Percentiles rank a stretch among this genome's conserved stretches.
Conservation (phyloP, 2,329 filamentous ascomycete species). For the Apiospora rasikravindrae region DNA sequence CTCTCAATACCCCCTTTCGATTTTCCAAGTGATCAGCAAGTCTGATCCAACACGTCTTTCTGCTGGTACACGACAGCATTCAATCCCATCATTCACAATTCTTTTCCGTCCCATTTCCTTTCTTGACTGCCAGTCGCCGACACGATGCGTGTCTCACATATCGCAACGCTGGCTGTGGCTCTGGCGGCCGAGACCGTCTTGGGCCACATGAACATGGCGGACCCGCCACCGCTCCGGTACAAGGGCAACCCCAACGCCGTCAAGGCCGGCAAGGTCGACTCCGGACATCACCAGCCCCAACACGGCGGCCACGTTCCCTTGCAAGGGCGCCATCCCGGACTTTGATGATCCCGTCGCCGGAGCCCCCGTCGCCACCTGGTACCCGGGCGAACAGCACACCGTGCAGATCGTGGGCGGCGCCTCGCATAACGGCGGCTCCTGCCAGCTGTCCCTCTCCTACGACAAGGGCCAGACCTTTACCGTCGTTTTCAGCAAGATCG, state of each 20-base stretch:
- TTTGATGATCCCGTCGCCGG: conserved; percentile 51
- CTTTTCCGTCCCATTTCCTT: neutral
- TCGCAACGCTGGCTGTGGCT: conserved; percentile 40
- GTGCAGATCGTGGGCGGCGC: conserved; percentile 69
- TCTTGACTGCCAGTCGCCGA: neutral
- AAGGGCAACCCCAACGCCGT: conserved; percentile 57
- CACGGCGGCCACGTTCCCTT: conserved; percentile 70
- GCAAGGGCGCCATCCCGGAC: conserved; percentile 67
- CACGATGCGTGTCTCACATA: neutral
- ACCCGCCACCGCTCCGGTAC: conserved; percentile 58
- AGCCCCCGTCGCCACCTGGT: conserved; percentile 58
- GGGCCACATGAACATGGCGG: conserved; percentile 60
- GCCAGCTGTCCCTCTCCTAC: conserved; percentile 77
- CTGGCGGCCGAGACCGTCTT: conserved; percentile 44
- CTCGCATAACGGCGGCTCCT: conserved; percentile 72
- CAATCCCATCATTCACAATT: neutral
- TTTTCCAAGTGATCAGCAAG: neutral
- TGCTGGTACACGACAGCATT: neutral
- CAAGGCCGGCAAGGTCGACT: conserved; percentile 66
- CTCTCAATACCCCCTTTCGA: neutral
- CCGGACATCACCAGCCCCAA: conserved; percentile 72
- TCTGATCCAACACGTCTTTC: neutral
- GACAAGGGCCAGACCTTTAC: conserved; percentile 73
- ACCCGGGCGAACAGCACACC: conserved; percentile 65
- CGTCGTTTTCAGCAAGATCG: conserved; percentile 52